These are phyloP conservation scores for Hypoxylon fuscum DNA, from an alignment of 495 filamentous ascomycete genomes.

Conservation along the genomic window DNA sequence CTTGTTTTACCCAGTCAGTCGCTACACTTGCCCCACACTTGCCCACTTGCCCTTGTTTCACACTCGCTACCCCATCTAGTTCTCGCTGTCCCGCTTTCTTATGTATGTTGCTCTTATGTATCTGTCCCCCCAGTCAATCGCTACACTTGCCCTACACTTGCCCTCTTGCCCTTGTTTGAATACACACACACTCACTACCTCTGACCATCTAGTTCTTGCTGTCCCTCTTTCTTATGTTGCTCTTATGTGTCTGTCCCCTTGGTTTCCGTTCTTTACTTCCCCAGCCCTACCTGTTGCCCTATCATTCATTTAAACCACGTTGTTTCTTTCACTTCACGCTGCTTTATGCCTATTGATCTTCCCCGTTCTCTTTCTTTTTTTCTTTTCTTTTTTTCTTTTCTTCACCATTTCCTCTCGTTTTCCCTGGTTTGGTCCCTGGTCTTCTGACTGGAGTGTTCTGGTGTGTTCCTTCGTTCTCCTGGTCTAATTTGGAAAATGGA, in stretches of 20 bases:
- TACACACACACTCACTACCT: background rate
- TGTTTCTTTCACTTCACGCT: too few species aligned
- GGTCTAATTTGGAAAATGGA: too few species aligned
- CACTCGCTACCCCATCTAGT: background rate
- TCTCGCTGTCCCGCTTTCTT: background rate
- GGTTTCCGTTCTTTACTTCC: too few species aligned
- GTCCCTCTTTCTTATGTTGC: background rate
- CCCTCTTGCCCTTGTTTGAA: too few species aligned
- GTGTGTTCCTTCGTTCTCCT: background rate
- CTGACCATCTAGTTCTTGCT: background rate
- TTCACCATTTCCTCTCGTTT: background rate
- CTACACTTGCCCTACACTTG: too few species aligned
- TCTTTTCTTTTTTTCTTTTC: background rate
- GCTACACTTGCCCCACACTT: too few species aligned
- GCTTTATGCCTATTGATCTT: too few species aligned
- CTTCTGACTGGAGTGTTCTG: background rate
- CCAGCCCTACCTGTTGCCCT: too few species aligned
- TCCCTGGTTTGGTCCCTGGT: background rate
- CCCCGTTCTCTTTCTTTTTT: too few species aligned
- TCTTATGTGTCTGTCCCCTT: too few species aligned
- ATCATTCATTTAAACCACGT: too few species aligned
- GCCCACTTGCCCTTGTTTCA: too few species aligned
- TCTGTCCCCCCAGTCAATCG: background rate
- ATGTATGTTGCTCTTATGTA: background rate
- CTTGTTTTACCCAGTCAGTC: background rate